Evolutionary conservation across 2,329 filamentous ascomycete genomes (phyloP).

Genomic region (Fusarium sp.): DNA sequence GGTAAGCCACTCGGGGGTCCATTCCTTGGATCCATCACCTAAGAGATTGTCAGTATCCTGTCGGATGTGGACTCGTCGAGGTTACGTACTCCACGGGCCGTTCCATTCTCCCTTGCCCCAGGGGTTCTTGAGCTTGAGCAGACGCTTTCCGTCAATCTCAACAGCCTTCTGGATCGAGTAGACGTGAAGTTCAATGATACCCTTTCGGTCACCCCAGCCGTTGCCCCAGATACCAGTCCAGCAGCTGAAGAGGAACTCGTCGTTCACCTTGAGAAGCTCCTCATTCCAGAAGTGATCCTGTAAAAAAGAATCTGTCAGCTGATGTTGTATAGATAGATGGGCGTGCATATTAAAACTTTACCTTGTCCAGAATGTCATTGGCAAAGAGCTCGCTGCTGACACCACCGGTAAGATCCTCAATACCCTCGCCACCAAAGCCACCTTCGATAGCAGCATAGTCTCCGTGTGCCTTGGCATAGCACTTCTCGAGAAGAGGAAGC

Average conservation of each 20-base stretch:
- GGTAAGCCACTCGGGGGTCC: slow-evolving; percentile 83
- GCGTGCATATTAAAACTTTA: slow-evolving; percentile 52
- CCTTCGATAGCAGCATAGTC: slow-evolving; percentile 82
- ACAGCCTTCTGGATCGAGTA: slow-evolving; percentile 72
- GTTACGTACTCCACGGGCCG: slow-evolving; percentile 74
- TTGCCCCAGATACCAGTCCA: slow-evolving; percentile 58
- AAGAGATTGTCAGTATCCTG: slow-evolving; percentile 23
- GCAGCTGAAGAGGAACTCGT: slow-evolving; percentile 79
- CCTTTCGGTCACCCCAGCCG: slow-evolving; percentile 59
- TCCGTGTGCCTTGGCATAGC: slow-evolving; percentile 84
- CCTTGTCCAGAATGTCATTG: slow-evolving; percentile 78
- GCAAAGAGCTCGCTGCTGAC: slow-evolving; percentile 75
- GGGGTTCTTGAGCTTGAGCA: slow-evolving; percentile 78
- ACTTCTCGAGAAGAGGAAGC: slow-evolving; percentile 83
- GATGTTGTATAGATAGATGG: background rate
- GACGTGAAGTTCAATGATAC: slow-evolving; percentile 69
- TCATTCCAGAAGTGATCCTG: slow-evolving; percentile 76
- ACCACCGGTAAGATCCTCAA: slow-evolving; percentile 73
- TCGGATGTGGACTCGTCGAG: rapidly evolving
- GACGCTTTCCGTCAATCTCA: slow-evolving; percentile 67
- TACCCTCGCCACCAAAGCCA: slow-evolving; percentile 72
- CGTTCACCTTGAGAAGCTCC: slow-evolving; percentile 81
- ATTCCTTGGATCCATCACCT: slow-evolving; percentile 83
- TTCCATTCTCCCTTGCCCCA: slow-evolving; percentile 88
- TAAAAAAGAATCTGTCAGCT: background rate